Evolutionary conservation across 2,329 filamentous ascomycete species (phyloP), one percentile per base, ranked within the genome.

Genomic region (Fusarium sp.): DNA sequence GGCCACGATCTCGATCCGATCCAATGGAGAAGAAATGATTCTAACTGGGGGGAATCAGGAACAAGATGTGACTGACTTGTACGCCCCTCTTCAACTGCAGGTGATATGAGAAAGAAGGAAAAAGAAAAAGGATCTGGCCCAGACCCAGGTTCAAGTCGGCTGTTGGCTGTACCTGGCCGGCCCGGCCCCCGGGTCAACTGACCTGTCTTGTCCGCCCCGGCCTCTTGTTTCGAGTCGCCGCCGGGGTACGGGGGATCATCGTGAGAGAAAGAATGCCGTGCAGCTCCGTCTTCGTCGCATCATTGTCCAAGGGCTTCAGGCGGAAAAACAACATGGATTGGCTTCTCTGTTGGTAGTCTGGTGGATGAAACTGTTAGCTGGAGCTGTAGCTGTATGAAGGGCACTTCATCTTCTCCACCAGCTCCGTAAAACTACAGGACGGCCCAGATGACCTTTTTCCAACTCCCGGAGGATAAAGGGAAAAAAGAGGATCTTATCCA

Each of bases 161-260:
- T 64, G 20, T 45, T 22, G 4, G 61, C 63, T 61, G 61, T 64
- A 66, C 43, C 65, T 71, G 62, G 63, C 74, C 74, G 72, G 74
- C 56, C 72, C 74, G 65, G 74, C 33, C 47, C 47, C 66, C 65
- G 64, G 64, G 63, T 52, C n/a, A 35, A 58, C 47, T 52, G 47
- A 32, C 47, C 27, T 52, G 37, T 37, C 47, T 30, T 52, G 37
- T 37, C 57, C 45, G 47, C 32, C 17, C 56, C 56, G 32, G 20
- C 9, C 20, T 60, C 35, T 60, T 60, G 37, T 32, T 60, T 60
- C 54, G 54, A 58, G 54, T 38, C 54, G 54, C 35, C 35, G 57
- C 35, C 35, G 57, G 17, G 54, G 15, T 27, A 58, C 47, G 47
- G 47, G 27, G 27, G 47, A 32, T 52, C 25, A 6, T 52, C 15